Base-by-base conservation (phyloP, 1,284 basidiomycete species). In the Fomitopsis palustris region DNA sequence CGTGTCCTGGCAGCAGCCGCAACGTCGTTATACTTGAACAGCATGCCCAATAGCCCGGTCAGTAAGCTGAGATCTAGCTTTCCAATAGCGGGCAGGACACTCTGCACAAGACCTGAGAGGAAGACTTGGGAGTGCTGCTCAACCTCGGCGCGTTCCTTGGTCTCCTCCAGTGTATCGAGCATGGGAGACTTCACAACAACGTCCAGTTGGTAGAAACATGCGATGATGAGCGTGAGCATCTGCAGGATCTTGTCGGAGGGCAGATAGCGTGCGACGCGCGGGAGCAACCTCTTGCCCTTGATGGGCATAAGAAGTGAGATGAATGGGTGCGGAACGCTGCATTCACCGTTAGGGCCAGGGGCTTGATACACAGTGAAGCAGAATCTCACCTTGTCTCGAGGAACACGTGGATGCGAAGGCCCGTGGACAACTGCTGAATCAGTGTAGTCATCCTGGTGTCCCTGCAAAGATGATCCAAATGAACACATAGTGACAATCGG, bases 211-310 rank as follows among this genome's bases (percentile, higher is more conserved):
- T 86, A 85, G 77, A 98, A 99, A 65, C 92, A 95, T 0, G 96
- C 96, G 45, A 98, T 88, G 37, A 99, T 83, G 47, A 99, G 87
- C 1, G 95, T 98, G 52, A 98, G 78, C 43, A 97, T 77, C 2
- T 93, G 95, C 54, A 96, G 84, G 75, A 92, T 88, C 70, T 93
- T 90, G 62, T 92, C 82, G 33, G 85, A 81, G 62, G 83, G 84
- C 25, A 99, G 81, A 68, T 96, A 91, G n/a, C 95, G 88, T 19
- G 93, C 87, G 4, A 96, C 85, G 38, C 97, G 88, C 3, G 95
- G 92, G 42, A 99, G 81, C 21, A 99, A 82, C 62, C 88, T 88
- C 78, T 98, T 98, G 61, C 97, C 97, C 76, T 99, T 99, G 65
- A 87, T 83, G 2, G 93, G 89, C 37, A 84, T 85, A 51, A 99